Base-by-base conservation (phyloP, 768 basidiomycete species). In the Panellus pusillus region DNA sequence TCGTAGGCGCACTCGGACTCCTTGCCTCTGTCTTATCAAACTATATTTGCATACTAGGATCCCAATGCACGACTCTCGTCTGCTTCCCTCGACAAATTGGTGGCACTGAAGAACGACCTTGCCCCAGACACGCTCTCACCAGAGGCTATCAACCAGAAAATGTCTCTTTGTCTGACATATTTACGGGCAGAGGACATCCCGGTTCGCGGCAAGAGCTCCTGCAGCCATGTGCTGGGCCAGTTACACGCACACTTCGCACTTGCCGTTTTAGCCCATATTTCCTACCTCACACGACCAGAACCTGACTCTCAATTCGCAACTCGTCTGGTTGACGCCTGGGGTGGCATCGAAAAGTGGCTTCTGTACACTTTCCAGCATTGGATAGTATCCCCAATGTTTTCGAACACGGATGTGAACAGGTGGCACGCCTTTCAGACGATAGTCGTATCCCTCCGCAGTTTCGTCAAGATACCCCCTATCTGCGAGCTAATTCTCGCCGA, bases 241-340 rank as follows among this genome's bases (percentile, higher is more conserved):
- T 47, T 47, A n/a, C 59, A 61, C 20, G 59, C 59, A 27, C 53
- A 53, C 47, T 53, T 54, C 12, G 47, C 59, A 6, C 51, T 57
- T 14, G 24, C 28, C 18, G 47, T 19, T 28, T 31, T 61, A 12
- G 47, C 55, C 18, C 42, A 51, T 18, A 56, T 61, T 13, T 53
- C 48, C 15, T 61, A 53, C 41, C 35, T 44, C 4, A 18, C 50
- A 6, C 59, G 59, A 11, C 59, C 59, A 4, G 43, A 38, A 17
- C 50, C 47, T 6, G 59, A 57, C 27, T 56, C 55, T 46, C 40
- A 14, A 17, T 51, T 61, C 37, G 52, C 39, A 13, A 31, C 48
- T 3, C 52, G 48, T 38, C 40, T 61, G 32, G 28, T 54, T 17
- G 47, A 47, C 6, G 54, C 59, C 11, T 61, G 59, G 59, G 55